Conservation (phyloP, 148 eudicot species). For the Silene latifolia region DNA sequence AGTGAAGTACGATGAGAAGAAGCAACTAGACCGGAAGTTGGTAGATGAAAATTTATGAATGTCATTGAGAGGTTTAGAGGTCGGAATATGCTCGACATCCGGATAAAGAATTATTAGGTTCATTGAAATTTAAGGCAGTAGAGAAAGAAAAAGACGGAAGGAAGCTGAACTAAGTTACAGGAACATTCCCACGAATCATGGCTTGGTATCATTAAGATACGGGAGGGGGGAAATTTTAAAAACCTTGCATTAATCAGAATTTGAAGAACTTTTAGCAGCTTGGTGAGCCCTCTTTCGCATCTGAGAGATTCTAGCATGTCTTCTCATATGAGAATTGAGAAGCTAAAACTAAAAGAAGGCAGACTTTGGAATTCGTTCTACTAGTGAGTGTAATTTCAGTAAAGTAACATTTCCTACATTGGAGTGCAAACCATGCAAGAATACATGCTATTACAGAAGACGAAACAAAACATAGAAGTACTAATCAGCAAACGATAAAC, state of each 20-base stretch:
- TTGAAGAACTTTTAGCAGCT: no score
- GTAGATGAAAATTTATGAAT: background rate
- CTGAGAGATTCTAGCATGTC: background rate
- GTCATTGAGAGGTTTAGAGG: background rate
- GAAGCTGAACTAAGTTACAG: background rate
- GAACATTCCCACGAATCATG: background rate
- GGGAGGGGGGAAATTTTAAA: background rate
- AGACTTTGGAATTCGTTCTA: background rate
- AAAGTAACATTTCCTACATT: background rate
- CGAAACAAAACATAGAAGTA: background rate
- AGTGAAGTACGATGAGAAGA: background rate
- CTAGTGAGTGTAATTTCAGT: background rate
- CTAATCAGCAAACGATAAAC: background rate
- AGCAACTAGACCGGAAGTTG: background rate
- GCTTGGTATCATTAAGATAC: background rate
- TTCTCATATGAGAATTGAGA: background rate
- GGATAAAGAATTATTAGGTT: background rate
- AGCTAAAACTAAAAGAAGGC: background rate
- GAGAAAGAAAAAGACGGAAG: background rate
- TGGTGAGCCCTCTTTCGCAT: background rate
- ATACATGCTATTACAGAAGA: background rate
- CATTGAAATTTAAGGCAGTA: background rate
- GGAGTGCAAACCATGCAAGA: background rate
- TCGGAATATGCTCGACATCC: background rate
- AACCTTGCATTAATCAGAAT: background rate